Evolutionary conservation across 2,329 filamentous ascomycete genomes (phyloP).

Genomic region (Fusarium duplospermum): DNA sequence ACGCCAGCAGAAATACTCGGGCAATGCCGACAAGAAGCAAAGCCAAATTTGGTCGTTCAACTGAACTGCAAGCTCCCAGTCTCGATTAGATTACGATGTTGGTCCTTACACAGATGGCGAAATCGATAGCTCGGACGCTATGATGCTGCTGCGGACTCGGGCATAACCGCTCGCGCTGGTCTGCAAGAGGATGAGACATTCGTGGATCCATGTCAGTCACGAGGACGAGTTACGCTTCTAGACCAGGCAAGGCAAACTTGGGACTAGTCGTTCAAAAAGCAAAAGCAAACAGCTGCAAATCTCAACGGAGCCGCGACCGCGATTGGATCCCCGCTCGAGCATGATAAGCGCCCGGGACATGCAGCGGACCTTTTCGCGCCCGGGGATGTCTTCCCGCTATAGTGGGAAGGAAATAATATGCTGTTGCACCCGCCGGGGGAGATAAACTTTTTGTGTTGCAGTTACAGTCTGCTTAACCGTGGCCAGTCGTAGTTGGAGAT

Average conservation of each 20-base stretch:
- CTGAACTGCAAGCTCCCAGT: neutral
- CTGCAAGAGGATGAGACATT: constrained; percentile 23
- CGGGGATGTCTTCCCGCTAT: neutral
- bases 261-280: constrained; percentile 5
- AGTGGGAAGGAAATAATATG: neutral
- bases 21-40: neutral
- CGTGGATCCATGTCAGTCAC: constrained; percentile 14
- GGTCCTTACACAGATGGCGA: neutral
- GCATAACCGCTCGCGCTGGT: constrained; percentile 26
- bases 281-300: neutral
- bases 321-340: neutral
- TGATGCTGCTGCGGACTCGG: neutral
- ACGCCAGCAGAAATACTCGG: neutral
- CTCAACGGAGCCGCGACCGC: neutral
- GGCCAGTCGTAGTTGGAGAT: constrained; percentile 11
- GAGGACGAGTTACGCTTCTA: constrained; percentile 9
- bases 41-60: neutral
- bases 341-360: constrained; percentile 24
- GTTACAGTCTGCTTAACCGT: neutral
- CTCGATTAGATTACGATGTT: neutral
- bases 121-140: constrained; percentile 2
- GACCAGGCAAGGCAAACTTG: neutral
- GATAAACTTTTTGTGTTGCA: constrained; percentile 10
- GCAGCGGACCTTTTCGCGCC: neutral
- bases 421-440: neutral